Evolutionary conservation across 2,329 filamentous ascomycete genomes (phyloP).

Genomic region (Colletotrichum spinosum): DNA sequence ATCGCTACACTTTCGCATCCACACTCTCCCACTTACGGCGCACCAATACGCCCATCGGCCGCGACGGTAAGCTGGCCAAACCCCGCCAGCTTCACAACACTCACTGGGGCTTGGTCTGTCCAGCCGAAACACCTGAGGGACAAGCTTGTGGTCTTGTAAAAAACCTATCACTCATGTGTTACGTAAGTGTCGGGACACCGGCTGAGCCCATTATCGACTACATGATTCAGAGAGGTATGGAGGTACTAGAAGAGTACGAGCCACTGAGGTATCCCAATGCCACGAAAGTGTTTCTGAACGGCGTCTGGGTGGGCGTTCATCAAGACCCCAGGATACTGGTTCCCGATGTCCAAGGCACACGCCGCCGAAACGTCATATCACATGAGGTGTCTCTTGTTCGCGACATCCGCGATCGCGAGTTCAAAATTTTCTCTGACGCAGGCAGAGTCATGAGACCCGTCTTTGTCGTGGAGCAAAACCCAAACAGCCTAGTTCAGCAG

Average conservation of each 20-base stretch:
- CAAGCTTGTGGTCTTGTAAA: constrained; percentile 99
- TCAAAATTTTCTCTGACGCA: constrained; percentile 98
- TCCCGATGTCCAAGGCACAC: constrained; percentile 79
- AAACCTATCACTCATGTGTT: constrained; percentile 97
- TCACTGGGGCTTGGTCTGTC: constrained; percentile 97
- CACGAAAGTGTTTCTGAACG: constrained; percentile 98
- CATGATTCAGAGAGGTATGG: constrained; percentile 96
- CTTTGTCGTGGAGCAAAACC: constrained; percentile 86
- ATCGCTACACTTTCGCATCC: constrained; percentile 96
- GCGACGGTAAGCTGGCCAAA: constrained; percentile 98
- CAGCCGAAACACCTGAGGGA: constrained; percentile 96
- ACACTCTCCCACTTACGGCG: constrained; percentile 96
- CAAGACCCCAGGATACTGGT: constrained; percentile 89
- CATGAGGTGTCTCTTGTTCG: constrained; percentile 95
- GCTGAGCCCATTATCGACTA: constrained; percentile 92
- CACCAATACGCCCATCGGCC: constrained; percentile 96
- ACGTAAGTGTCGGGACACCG: constrained; percentile 94
- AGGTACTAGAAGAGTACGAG: constrained; percentile 95
- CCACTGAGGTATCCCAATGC: constrained; percentile 87
- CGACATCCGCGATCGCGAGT: constrained; percentile 96
- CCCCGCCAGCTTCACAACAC: constrained; percentile 98
- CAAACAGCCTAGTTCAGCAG: constrained; percentile 75
- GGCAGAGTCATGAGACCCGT: constrained; percentile 94
- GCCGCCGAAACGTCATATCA: constrained; percentile 84
- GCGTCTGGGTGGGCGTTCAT: constrained; percentile 97